Evolutionary conservation across 163 green algal species (phyloP).

Genomic region (Prototheca wickerhamii): DNA sequence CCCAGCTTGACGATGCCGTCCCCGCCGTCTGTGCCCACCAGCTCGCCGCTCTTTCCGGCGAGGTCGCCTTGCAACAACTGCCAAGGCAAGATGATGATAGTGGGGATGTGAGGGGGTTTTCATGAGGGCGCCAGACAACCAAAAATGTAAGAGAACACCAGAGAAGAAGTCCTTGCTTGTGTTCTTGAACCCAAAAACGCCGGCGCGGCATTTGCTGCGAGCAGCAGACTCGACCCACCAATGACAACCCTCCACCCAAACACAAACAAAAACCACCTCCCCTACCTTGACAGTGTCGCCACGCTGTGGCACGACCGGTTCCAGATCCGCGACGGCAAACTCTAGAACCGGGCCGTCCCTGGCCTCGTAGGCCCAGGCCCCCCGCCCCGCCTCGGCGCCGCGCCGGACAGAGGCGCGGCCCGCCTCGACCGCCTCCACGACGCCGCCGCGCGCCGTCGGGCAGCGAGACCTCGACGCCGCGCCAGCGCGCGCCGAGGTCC

Average conservation of each 20-base stretch:
- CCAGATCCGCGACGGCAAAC: not conserved
- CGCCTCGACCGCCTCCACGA: not conserved
- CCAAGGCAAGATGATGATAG: slow-evolving; percentile 7
- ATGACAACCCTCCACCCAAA: not conserved
- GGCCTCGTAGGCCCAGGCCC: too few species aligned
- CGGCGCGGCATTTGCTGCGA: not conserved
- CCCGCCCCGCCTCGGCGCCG: not conserved
- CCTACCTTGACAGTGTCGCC: slow-evolving; percentile 1
- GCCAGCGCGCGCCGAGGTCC: slow-evolving; percentile 17
- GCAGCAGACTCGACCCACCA: not conserved
- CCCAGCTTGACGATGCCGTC: slow-evolving; percentile 62
- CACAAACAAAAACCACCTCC: not conserved
- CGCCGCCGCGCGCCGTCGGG: not conserved
- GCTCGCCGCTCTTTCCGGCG: slow-evolving; percentile 35
- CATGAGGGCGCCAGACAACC: too few species aligned
- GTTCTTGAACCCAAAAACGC: too few species aligned
- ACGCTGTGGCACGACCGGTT: not conserved
- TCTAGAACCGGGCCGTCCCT: not conserved
- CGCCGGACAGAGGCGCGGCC: not conserved
- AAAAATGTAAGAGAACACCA: too few species aligned
- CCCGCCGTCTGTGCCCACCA: slow-evolving; percentile 52
- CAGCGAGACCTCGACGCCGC: slow-evolving; percentile 37
- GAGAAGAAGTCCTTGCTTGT: too few species aligned
- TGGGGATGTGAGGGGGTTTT: not conserved
- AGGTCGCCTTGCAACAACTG: slow-evolving; percentile 43